phyloP scores from a whole-genome alignment of 1,139 yeast species.

The Arxiozyma slooffiae region DNA sequence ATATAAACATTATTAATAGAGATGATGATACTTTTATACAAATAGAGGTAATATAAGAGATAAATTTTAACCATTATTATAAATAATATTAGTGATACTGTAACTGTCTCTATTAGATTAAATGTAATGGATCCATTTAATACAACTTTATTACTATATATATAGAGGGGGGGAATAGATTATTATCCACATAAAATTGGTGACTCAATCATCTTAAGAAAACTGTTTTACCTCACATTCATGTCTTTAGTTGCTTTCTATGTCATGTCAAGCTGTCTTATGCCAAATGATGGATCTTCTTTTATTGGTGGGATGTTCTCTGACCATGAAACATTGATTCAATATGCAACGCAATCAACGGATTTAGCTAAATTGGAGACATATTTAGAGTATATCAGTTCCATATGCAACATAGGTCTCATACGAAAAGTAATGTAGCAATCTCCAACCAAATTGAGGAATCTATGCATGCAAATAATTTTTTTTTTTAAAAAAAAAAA shows the following conservation, averaged over 20 bases:
- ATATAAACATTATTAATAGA: not conserved
- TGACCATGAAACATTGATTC: slow-evolving; percentile 45
- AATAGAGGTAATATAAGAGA: slow-evolving; percentile 1
- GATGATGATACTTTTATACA: not conserved
- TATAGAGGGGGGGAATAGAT: slow-evolving; percentile 47
- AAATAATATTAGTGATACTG: slow-evolving; percentile 13
- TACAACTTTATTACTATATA: slow-evolving; percentile 22
- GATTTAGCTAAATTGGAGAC: slow-evolving; percentile 53
- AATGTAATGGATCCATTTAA: slow-evolving; percentile 26
- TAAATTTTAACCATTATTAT: slow-evolving; percentile 10
- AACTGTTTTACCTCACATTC: slow-evolving; percentile 60
- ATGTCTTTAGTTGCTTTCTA: slow-evolving; percentile 51
- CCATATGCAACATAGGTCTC: slow-evolving; percentile 85
- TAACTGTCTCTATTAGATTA: slow-evolving; percentile 20
- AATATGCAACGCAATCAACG: slow-evolving; percentile 43
- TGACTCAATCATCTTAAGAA: slow-evolving; percentile 74
- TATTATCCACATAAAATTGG: slow-evolving; percentile 54
- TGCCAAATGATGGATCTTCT: slow-evolving; percentile 41
- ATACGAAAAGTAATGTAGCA: slow-evolving; percentile 75
- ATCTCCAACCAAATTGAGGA: slow-evolving; percentile 56
- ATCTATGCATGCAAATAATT: slow-evolving; percentile 50
- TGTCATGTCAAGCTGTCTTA: slow-evolving; percentile 45
- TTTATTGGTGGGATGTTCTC: slow-evolving; percentile 52
- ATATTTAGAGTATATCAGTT: slow-evolving; percentile 64
- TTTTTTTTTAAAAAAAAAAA: too few species aligned